Evolutionary conservation across 108 stramenopile species (phyloP), one percentile per base, ranked within the genome.

Genomic region (Discostella pseudostelligera): DNA sequence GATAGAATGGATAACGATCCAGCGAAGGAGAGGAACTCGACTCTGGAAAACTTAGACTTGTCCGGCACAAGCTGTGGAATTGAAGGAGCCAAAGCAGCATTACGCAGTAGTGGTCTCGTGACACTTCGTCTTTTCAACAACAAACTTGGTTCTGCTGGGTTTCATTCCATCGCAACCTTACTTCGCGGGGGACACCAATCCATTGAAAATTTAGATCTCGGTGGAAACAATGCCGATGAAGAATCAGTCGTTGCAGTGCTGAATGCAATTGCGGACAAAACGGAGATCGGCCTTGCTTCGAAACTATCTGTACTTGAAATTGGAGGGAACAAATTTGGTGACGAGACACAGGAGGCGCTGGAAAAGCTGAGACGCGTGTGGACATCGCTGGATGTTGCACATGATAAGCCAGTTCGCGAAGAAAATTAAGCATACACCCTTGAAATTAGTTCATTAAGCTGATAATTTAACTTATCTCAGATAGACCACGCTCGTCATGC

Each of bases 321-420:
- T 43, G 89, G 89, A 19, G 89, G 87, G 21, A 91, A 91, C 43
- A 35, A 73, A 43, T 77, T 81, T 54, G 84, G 87, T 37, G 61
- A 59, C 0, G 69, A 63, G 36, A 70, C 84, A 36, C 78, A 80
- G 62, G 63, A 69, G 19, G 70, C 67, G 16, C 42, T 85, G n/a
- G 46, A 66, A 5, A 56, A 69, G 47, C 45, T 86, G 11, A 50
- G 80, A 58, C 24, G 20, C 20, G 51, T 71, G 9, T 80, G 69
- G 46, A 85, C 89, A n/a, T 48, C 69, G 8, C 49, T 91, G 16
- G 89, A 91, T 74, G 78, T 91, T 45, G 89, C 89, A 13, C 79
- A 86, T 57, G 89, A 91, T 51, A 82, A 83, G 36, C 77, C 86
- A 8, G 48, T 69, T 56, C 60, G 40, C 10, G 66, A 67, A 35